Evolutionary conservation across 2,329 filamentous ascomycete genomes (phyloP).

Genomic region (Phaeomoniella chlamydospora): DNA sequence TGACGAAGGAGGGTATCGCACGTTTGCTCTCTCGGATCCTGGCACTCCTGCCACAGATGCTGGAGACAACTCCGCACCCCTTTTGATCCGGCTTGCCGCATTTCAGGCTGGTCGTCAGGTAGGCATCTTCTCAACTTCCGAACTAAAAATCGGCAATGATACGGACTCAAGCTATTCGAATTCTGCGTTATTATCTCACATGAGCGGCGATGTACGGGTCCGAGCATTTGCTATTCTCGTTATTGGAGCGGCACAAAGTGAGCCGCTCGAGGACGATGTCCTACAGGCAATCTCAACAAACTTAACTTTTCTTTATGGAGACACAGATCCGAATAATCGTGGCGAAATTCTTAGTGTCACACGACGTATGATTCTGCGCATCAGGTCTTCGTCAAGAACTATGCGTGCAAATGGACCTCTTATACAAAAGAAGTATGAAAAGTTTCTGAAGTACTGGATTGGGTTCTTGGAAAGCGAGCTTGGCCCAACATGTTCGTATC

Average conservation of each 20-base stretch:
- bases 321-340: not conserved
- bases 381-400: not conserved
- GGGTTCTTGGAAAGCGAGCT: constrained; percentile 60
- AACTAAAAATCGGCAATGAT: not conserved
- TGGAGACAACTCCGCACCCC: not conserved
- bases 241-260: not conserved
- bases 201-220: not conserved
- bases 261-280: not conserved
- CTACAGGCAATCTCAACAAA: not conserved
- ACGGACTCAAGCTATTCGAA: not conserved
- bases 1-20: not conserved
- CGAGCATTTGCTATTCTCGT: not conserved
- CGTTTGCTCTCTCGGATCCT: not conserved
- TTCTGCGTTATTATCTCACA: not conserved
- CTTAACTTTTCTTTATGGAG: not conserved
- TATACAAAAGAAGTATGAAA: not conserved
- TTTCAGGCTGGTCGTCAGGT: not conserved
- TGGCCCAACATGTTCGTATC: constrained; percentile 71
- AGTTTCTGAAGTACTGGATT: constrained; percentile 63
- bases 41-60: not conserved
- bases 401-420: not conserved
- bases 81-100: not conserved
- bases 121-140: not conserved
- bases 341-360: not conserved
- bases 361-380: not conserved